Evolutionary conservation across 768 basidiomycete species (phyloP).

Genomic region (Chlorophyllum brunneum): DNA sequence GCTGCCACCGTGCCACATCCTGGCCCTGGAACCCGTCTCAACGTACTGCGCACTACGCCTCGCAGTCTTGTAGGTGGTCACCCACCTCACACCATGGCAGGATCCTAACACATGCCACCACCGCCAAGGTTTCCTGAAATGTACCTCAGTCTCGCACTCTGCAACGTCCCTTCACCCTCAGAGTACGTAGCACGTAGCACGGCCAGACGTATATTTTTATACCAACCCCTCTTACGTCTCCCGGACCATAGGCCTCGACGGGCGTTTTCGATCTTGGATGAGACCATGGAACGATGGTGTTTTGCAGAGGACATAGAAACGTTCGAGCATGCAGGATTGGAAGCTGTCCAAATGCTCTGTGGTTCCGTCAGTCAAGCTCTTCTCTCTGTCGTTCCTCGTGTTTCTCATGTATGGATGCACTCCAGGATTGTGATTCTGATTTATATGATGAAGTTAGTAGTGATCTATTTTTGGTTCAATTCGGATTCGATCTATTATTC

Average conservation of each 20-base stretch:
- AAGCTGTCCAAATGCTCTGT: constrained; percentile 51
- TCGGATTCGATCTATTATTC: background rate
- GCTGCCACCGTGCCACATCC: constrained; percentile 66
- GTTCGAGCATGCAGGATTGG: constrained; percentile 62
- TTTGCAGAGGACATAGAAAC: constrained; percentile 62
- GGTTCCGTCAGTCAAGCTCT: constrained; percentile 43
- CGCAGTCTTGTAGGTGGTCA: constrained; percentile 51
- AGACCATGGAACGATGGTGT: constrained; percentile 59
- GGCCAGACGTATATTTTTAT: background rate
- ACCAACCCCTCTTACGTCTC: background rate
- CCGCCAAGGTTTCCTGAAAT: constrained; percentile 63
- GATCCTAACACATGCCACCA: background rate
- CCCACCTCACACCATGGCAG: background rate
- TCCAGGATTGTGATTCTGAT: constrained; percentile 50
- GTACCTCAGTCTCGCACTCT: constrained; percentile 63
- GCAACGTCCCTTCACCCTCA: constrained; percentile 61
- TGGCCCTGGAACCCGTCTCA: constrained; percentile 62
- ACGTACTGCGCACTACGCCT: constrained; percentile 60
- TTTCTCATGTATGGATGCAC: background rate
- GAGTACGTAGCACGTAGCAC: constrained; percentile 45
- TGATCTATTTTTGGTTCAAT: background rate
- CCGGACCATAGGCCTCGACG: constrained; percentile 21
- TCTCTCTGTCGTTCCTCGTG: background rate
- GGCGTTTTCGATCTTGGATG: constrained; percentile 59
- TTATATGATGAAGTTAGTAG: constrained; percentile 59